These are phyloP conservation scores for Isatis lusitanica DNA, from an alignment of 441 rosid species.

Conservation along the genomic window DNA sequence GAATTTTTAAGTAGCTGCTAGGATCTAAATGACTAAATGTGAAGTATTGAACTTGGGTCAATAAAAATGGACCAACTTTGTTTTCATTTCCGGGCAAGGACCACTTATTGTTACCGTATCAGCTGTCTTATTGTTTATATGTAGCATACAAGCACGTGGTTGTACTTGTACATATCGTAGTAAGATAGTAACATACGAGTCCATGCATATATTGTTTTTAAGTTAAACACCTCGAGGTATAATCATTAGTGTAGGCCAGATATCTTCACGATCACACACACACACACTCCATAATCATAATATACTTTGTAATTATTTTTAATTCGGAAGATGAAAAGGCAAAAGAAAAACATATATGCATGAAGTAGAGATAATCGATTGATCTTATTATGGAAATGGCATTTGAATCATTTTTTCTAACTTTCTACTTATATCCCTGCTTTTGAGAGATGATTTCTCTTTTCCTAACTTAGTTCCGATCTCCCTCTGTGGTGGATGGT, in stretches of 20 bases:
- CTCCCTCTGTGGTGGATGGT: too few relatives aligned
- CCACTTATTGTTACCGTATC: constrained; percentile 13
- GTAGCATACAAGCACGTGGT: constrained; percentile 10
- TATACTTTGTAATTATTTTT: too few relatives aligned
- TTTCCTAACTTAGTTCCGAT: too few relatives aligned
- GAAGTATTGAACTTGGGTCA: background rate
- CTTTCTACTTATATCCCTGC: too few relatives aligned
- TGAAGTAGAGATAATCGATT: too few relatives aligned
- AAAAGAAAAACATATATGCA: too few relatives aligned
- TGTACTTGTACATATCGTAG: background rate
- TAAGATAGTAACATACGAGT: background rate
- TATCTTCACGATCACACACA: background rate
- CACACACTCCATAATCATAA: background rate
- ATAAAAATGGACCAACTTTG: background rate
- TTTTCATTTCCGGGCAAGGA: background rate
- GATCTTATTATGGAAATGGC: too few relatives aligned
- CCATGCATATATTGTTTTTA: background rate
- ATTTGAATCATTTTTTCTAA: too few relatives aligned
- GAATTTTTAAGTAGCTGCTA: background rate
- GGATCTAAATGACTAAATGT: background rate
- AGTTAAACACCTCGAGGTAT: background rate
- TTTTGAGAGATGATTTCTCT: too few relatives aligned
- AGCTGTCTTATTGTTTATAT: background rate
- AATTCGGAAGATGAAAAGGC: too few relatives aligned
- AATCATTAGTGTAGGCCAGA: background rate